A percentile compares a stretch with the other conserved stretches of the same genome.
Conservation (phyloP, 768 basidiomycete genomes). For the Glaciozyma martinii region DNA sequence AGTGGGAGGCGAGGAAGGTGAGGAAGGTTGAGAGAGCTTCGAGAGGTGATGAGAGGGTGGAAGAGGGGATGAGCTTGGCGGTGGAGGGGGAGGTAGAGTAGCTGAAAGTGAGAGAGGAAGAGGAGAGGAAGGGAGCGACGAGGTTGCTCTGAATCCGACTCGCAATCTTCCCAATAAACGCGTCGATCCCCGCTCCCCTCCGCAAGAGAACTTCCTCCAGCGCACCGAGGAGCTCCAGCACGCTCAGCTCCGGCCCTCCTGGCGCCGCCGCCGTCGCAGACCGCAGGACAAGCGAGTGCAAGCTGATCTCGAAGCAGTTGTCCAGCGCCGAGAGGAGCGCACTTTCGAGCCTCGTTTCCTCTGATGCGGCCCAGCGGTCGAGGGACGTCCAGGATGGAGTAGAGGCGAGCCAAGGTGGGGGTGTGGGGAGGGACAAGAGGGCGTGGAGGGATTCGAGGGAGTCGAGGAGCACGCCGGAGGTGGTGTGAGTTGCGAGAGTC, state of each 20-base stretch:
- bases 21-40: not conserved
- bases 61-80: not conserved
- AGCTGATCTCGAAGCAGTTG: conserved; percentile 14
- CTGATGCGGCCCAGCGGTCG: conserved; percentile 17
- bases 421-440: not conserved
- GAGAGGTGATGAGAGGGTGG: not conserved
- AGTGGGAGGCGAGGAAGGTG: not conserved
- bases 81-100: not conserved
- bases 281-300: too few relatives aligned
- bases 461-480: conserved; percentile 11
- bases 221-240: too few relatives aligned
- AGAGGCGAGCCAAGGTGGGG: conserved; percentile 21
- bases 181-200: too few relatives aligned
- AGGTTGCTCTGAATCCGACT: not conserved
- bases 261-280: too few relatives aligned
- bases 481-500: conserved; percentile 6
- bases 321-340: conserved; percentile 17
- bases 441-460: conserved; percentile 7
- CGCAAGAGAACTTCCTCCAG: too few relatives aligned
- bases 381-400: conserved; percentile 15
- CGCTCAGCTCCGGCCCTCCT: too few relatives aligned
- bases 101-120: not conserved
- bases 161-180: not conserved
- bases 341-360: conserved; percentile 16
- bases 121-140: not conserved